Evolutionary conservation across 1,284 basidiomycete genomes (phyloP).

Genomic region (Trichosporon asahii): DNA sequence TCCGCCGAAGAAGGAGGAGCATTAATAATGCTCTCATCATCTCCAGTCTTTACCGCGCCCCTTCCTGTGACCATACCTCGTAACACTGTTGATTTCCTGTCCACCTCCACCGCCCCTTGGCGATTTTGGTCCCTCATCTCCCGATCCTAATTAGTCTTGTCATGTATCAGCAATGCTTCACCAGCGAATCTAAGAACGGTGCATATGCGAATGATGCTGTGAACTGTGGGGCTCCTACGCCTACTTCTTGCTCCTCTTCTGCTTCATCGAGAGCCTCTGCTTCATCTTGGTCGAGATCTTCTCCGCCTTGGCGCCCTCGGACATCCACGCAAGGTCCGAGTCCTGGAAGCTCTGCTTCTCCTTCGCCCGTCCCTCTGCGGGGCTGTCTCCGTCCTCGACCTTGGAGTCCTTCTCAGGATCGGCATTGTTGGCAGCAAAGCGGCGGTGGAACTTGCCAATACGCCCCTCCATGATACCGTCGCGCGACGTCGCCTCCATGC

Average conservation of each 20-base stretch:
- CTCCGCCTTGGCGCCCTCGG: slow-evolving; percentile 49
- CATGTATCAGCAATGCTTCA: slow-evolving; percentile 2
- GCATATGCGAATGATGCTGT: slow-evolving; percentile 14
- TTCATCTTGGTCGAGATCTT: slow-evolving; percentile 36
- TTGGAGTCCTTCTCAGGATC: slow-evolving; percentile 5
- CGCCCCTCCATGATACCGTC: slow-evolving; percentile 70
- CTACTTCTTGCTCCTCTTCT: slow-evolving; percentile 32
- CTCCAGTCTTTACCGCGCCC: background rate
- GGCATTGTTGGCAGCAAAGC: slow-evolving; percentile 53
- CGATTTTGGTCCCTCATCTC: background rate
- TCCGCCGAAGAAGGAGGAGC: slow-evolving; percentile 13
- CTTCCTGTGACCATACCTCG: background rate
- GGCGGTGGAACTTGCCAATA: slow-evolving; percentile 71
- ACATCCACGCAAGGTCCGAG: slow-evolving; percentile 51
- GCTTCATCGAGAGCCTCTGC: slow-evolving; percentile 16
- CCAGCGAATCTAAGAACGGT: slow-evolving; percentile 10
- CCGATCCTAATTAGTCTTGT: background rate
- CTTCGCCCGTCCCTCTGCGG: background rate
- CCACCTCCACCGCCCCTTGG: background rate
- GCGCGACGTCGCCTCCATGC: slow-evolving; percentile 55
- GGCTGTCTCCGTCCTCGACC: background rate
- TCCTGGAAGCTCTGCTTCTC: slow-evolving; percentile 29
- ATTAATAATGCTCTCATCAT: background rate
- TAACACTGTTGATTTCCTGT: slow-evolving; percentile 1
- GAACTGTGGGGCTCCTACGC: background rate